Conservation (phyloP, 345 rosid genomes). For the Camelina hispida region DNA sequence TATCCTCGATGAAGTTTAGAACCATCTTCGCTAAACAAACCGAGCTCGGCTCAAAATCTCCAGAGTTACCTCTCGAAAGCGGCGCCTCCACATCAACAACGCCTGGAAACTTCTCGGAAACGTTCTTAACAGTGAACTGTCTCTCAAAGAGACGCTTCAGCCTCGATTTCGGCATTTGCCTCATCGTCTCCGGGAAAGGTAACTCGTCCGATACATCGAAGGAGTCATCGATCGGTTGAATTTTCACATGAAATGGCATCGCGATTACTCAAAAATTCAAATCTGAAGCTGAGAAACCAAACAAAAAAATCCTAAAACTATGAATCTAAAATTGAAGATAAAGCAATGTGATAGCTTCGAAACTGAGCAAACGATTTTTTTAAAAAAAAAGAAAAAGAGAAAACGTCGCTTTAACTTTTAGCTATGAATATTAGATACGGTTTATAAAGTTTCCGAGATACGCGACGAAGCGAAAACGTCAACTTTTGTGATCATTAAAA, state of each 20-base stretch:
- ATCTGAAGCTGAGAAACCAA: too few species aligned
- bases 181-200: constrained; percentile 51
- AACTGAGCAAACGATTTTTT: constrained; percentile 49
- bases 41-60: constrained; percentile 82
- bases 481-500: constrained; percentile 32
- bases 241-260: constrained; percentile 69
- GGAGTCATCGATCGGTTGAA: constrained; percentile 78
- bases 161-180: constrained; percentile 72
- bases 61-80: constrained; percentile 48
- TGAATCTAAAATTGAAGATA: constrained; percentile 46
- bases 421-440: constrained; percentile 35
- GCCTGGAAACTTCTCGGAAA: constrained; percentile 48
- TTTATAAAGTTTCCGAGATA: constrained; percentile 52
- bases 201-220: constrained; percentile 45
- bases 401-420: constrained; percentile 41
- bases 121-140: constrained; percentile 61
- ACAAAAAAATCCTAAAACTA: not conserved
- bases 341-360: constrained; percentile 68
- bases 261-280: constrained; percentile 19
- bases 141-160: constrained; percentile 88
- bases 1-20: constrained; percentile 73
- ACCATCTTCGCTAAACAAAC: constrained; percentile 77
- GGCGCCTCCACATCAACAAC: constrained; percentile 38
- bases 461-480: constrained; percentile 53
- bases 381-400: not conserved